Evolutionary conservation across 257 asterid genomes (phyloP).

Genomic region (Ilex asprella): DNA sequence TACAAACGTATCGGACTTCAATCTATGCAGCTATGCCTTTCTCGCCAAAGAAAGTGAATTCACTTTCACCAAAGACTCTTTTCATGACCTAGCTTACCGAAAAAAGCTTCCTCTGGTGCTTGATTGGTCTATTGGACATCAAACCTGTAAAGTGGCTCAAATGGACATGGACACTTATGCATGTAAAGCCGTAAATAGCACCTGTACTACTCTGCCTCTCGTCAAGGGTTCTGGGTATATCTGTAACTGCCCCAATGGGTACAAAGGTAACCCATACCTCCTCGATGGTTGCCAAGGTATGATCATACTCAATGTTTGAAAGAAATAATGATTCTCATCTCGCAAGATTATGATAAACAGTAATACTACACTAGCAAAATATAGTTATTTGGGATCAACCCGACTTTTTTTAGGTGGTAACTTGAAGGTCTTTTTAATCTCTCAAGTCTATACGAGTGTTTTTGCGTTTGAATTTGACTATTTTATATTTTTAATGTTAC

Average conservation of each 20-base stretch:
- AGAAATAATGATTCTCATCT: no score
- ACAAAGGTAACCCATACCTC: constrained; percentile 36
- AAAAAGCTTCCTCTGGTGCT: constrained; percentile 18
- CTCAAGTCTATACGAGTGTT: no score
- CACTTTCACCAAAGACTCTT: constrained; percentile 18
- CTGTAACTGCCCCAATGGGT: constrained; percentile 24
- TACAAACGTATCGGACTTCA: constrained; percentile 6
- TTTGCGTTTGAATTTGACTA: no score
- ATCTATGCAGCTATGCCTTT: constrained; percentile 34
- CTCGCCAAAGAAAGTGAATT: constrained; percentile 18
- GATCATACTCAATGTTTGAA: no score
- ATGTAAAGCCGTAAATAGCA: constrained; percentile 25
- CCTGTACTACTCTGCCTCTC: constrained; percentile 17
- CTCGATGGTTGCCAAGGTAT: constrained; percentile 33
- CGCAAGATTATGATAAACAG: no score
- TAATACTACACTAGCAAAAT: no score
- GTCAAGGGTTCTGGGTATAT: constrained; percentile 11
- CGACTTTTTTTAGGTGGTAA: no score
- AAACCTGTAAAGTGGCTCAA: constrained; percentile 16
- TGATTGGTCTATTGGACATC: constrained; percentile 25
- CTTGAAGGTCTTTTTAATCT: no score
- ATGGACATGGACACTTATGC: constrained; percentile 13
- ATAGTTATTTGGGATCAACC: no score
- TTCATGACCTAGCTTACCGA: constrained; percentile 4
- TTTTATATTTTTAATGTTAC: no score